Percentiles rank a stretch among this genome's conserved stretches.
These are phyloP conservation scores for Eustoma russellianum DNA, from an alignment of 257 asterid species.

Conservation along the genomic window DNA sequence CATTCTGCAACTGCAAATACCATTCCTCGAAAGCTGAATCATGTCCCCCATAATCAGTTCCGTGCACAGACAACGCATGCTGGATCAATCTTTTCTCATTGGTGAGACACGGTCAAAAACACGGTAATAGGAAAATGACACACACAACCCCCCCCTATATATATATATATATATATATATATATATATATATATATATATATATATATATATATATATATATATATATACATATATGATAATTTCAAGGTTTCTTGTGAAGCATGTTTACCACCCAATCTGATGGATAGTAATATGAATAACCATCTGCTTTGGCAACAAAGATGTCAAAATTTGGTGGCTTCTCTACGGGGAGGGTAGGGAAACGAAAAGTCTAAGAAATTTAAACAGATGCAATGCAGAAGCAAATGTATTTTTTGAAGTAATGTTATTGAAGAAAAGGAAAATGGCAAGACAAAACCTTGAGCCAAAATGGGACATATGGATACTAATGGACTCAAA, in stretches of 20 bases:
- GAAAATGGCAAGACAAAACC: slow-evolving; percentile 26
- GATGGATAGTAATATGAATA: slow-evolving; percentile 83
- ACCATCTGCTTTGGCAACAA: slow-evolving; percentile 74
- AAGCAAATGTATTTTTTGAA: background rate
- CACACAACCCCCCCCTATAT: too few species aligned
- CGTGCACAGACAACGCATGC: slow-evolving; percentile 30
- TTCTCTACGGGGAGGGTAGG: slow-evolving; percentile 21
- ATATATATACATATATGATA: too few species aligned
- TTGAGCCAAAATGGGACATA: slow-evolving; percentile 56
- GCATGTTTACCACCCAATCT: slow-evolving; percentile 64
- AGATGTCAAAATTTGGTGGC: slow-evolving; percentile 43
- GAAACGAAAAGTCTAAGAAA: background rate
- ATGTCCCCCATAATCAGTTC: slow-evolving; percentile 67
- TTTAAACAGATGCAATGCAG: background rate
- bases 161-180: too few species aligned
- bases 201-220: too few species aligned
- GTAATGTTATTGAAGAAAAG: background rate
- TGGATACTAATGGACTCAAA: slow-evolving; percentile 21
- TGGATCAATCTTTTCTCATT: background rate
- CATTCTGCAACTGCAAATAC: slow-evolving; percentile 71
- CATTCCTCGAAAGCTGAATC: slow-evolving; percentile 92
- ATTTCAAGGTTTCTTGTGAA: background rate
- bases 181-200: too few species aligned
- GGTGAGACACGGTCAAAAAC: background rate
- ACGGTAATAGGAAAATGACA: too few species aligned